phyloP scores from a whole-genome alignment of 768 basidiomycete genomes.

The Boletus subparvulus region DNA sequence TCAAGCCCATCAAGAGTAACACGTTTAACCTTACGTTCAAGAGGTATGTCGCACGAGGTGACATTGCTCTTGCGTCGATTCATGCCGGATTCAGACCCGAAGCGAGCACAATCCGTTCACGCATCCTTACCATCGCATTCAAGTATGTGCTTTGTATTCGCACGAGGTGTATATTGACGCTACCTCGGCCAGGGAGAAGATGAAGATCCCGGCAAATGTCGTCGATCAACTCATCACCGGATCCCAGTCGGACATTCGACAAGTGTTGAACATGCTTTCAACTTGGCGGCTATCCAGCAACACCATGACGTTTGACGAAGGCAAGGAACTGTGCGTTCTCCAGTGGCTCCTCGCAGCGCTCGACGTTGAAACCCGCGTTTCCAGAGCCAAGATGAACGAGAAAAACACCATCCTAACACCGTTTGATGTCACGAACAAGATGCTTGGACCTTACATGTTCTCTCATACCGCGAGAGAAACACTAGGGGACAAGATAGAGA shows the following conservation, averaged over 20 bases:
- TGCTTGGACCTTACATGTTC: constrained; percentile 91
- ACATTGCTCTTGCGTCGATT: neutral
- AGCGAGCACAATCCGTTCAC: constrained; percentile 72
- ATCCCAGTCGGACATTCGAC: constrained; percentile 93
- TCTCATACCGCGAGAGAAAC: constrained; percentile 78
- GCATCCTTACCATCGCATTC: constrained; percentile 84
- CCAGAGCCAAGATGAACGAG: constrained; percentile 86
- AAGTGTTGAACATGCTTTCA: constrained; percentile 96
- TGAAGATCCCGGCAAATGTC: constrained; percentile 89
- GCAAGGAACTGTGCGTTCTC: constrained; percentile 77
- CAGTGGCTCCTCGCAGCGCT: neutral
- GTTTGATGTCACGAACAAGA: constrained; percentile 86
- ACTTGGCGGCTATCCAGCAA: constrained; percentile 88
- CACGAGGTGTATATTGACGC: neutral
- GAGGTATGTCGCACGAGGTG: constrained; percentile 49
- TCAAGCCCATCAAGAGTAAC: constrained; percentile 77
- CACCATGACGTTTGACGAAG: constrained; percentile 87
- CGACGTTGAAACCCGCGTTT: constrained; percentile 3
- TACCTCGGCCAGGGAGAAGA: constrained; percentile 65
- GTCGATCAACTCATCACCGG: constrained; percentile 89
- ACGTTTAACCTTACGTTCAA: constrained; percentile 77
- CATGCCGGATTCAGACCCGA: constrained; percentile 57
- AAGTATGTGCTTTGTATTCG: constrained; percentile 55
- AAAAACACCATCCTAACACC: constrained; percentile 90
- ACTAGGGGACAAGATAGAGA: constrained; percentile 87